Evolutionary conservation across 202 grass and related monocot species (phyloP).

Genomic region (Setaria italica): DNA sequence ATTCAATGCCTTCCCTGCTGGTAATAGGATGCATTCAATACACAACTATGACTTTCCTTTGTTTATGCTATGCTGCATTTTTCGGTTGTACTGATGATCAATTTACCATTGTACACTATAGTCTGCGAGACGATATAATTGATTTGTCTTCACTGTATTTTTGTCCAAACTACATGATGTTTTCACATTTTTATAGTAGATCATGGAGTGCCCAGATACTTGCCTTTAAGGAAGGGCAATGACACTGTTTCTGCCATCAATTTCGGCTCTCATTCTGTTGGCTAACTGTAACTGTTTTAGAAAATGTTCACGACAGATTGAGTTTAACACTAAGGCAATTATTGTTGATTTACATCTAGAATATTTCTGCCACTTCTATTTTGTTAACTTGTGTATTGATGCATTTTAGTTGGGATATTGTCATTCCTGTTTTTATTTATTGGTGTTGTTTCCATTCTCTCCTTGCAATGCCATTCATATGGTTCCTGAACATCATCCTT

Average conservation of each 20-base stretch:
- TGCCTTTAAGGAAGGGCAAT: slow-evolving; percentile 24
- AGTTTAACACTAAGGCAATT: slow-evolving; percentile 26
- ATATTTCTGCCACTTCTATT: neutral
- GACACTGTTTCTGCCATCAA: neutral
- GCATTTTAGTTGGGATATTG: neutral
- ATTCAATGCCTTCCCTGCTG: slow-evolving; percentile 96
- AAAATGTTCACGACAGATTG: slow-evolving; percentile 11
- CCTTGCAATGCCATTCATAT: slow-evolving; percentile 25
- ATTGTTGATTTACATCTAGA: slow-evolving; percentile 15
- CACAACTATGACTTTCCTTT: slow-evolving; percentile 23
- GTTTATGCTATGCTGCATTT: neutral
- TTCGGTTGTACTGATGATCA: slow-evolving; percentile 16
- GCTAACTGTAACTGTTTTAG: slow-evolving; percentile 2
- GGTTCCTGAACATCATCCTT: slow-evolving; percentile 26
- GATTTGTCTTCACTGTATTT: neutral
- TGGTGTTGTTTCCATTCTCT: slow-evolving; percentile 3
- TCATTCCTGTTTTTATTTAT: slow-evolving; percentile 15
- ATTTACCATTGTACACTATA: neutral
- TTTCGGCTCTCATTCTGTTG: neutral
- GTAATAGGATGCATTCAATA: slow-evolving; percentile 46
- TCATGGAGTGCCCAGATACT: slow-evolving; percentile 24
- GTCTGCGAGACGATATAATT: neutral
- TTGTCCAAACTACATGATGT: slow-evolving; percentile 4
- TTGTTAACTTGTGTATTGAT: slow-evolving; percentile 14
- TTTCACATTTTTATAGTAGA: slow-evolving; percentile 30